These are phyloP conservation scores for Aspergillus clavatus DNA, from an alignment of 2,329 filamentous ascomycete genomes.

Conservation along the genomic window DNA sequence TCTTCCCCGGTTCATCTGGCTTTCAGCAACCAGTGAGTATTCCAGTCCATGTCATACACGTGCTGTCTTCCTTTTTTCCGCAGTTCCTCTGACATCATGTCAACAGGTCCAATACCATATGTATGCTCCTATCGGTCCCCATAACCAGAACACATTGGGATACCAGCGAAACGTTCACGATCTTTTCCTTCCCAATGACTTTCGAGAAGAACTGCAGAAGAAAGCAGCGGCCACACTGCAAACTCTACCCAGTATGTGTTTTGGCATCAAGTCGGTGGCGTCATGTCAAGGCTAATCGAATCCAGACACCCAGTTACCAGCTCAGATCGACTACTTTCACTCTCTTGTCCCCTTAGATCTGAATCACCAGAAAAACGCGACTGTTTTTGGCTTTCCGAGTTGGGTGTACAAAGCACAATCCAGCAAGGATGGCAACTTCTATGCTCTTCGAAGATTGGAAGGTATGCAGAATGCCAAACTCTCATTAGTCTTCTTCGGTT, in stretches of 20 bases:
- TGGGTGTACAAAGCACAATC: constrained; percentile 96
- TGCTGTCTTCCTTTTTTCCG: constrained; percentile 1
- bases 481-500: not conserved
- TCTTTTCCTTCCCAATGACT: constrained; percentile 82
- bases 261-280: not conserved
- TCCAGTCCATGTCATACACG: not conserved
- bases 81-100: not conserved
- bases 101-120: constrained; percentile 77
- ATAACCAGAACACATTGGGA: constrained; percentile 71
- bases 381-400: constrained; percentile 79
- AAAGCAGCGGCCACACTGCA: constrained; percentile 82
- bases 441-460: constrained; percentile 80
- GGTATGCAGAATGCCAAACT: constrained; percentile 41
- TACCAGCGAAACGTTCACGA: constrained; percentile 87
- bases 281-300: constrained; percentile 1
- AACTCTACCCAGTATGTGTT: constrained; percentile 65
- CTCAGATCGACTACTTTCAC: constrained; percentile 79
- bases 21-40: constrained; percentile 60
- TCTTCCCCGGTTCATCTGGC: constrained; percentile 56
- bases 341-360: constrained; percentile 86
- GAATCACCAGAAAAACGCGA: constrained; percentile 69
- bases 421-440: constrained; percentile 81
- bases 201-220: constrained; percentile 83
- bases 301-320: constrained; percentile 64
- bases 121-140: constrained; percentile 81